Base-by-base conservation (phyloP, 23 red algal genomes). In the Agarophyton chilense region DNA sequence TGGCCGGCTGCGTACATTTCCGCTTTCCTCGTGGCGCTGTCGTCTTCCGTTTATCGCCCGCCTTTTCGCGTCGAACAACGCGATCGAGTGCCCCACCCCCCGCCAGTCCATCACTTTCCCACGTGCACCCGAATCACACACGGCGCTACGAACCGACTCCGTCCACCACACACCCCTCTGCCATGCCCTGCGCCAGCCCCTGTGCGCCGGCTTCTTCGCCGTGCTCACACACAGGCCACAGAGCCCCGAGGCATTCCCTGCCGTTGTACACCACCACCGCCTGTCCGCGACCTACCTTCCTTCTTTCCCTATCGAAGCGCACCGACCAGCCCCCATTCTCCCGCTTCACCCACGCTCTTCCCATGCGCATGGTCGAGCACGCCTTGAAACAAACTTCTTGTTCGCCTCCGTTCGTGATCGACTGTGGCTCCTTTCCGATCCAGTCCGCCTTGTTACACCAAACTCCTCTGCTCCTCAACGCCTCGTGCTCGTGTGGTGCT, bases 221-320 rank as follows among this genome's bases (percentile, higher is more conserved):
- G 43, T 74, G 10, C 25, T 26, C 68, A 26, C 46, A 25, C 38
- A 22, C 62, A 31, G 85, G 71, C 85, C 85, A 89, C 19, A 71
- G 33, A 70, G 85, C 85, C 6, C 88, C 88, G 4, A 91, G 60
- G 17, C 75, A 81, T 28, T 72, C 88, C 7, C 79, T 76, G 24
- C 77, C 77, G 5, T 71, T 28, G 58, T 91, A 91, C 33, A 91
- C 42, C 4, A 91, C 88, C 10, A 91, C 46, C 21, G 77, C 88
- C 45, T 91, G 88, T 52, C 88, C 88, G 14, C 49, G 44, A 25
- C 33, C 88, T 49, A 91, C 67, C 25, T 28, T 41, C 10, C 46
- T 36, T 57, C 50, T 43, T n/a, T 53, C 49, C 62, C 60, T 25
- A 8, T 76, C 65, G 66, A 91, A 91, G 29, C 50, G 38, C 9